Evolutionary conservation across 1,284 basidiomycete genomes (phyloP).

Genomic region (Leccinum ambiguum): DNA sequence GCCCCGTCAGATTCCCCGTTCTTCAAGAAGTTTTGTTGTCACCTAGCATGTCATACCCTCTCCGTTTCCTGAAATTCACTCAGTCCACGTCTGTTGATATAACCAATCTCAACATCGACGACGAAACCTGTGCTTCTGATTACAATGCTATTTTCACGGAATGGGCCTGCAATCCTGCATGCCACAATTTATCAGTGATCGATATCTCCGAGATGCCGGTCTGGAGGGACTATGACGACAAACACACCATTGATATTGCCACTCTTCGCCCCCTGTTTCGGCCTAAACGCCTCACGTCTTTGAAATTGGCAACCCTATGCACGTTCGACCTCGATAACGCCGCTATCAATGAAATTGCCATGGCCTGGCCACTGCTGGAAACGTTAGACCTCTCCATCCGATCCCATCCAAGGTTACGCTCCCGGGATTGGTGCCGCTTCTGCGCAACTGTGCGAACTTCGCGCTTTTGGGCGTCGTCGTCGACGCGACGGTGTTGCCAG

Average conservation of each 20-base stretch:
- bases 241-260: conserved; percentile 29
- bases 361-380: conserved; percentile 31
- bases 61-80: conserved; percentile 29
- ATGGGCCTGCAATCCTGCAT: conserved; percentile 26
- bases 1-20: conserved; percentile 19
- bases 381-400: conserved; percentile 25
- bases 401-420: conserved; percentile 31
- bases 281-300: conserved; percentile 21
- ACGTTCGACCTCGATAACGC: conserved; percentile 27
- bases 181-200: conserved; percentile 26
- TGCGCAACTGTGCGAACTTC: conserved; percentile 26
- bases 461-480: conserved; percentile 25
- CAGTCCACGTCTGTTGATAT: conserved; percentile 30
- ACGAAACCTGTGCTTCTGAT: conserved; percentile 29
- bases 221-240: conserved; percentile 31
- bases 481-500: conserved; percentile 28
- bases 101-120: conserved; percentile 34
- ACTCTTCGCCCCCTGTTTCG: conserved; percentile 27
- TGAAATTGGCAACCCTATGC: conserved; percentile 30
- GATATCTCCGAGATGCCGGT: conserved; percentile 33
- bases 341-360: conserved; percentile 25
- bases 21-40: conserved; percentile 25
- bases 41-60: conserved; percentile 22
- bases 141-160: conserved; percentile 24
- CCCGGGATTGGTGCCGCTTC: conserved; percentile 22